phyloP scores from a whole-genome alignment of 176 grass and related monocot species.

The Thinopyrum elongatum region DNA sequence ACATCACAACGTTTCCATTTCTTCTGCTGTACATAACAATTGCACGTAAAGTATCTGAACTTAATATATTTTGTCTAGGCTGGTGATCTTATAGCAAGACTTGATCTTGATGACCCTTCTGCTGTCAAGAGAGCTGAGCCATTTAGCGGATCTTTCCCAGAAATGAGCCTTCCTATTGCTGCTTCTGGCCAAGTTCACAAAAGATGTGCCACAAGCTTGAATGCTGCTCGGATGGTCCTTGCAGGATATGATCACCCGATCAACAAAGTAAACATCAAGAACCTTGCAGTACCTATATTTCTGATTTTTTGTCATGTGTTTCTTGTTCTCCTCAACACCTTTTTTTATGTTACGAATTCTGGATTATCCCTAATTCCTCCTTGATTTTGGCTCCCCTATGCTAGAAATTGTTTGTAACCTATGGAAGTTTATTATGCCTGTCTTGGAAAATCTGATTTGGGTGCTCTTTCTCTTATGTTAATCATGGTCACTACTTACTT shows the following conservation, averaged over 20 bases:
- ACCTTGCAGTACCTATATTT: background rate
- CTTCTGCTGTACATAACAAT: conserved; percentile 15
- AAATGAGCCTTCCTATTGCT: conserved; percentile 61
- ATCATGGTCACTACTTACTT: background rate
- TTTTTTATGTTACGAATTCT: background rate
- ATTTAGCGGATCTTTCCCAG: conserved; percentile 69
- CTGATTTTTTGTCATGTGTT: background rate
- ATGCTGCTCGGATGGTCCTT: conserved; percentile 88
- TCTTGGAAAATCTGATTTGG: background rate
- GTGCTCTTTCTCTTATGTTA: background rate
- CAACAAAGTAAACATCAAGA: conserved; percentile 49
- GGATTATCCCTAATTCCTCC: background rate
- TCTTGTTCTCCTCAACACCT: background rate
- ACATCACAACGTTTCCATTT: background rate
- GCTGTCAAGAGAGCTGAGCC: conserved; percentile 92
- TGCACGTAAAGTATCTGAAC: conserved; percentile 12
- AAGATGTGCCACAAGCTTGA: conserved; percentile 74
- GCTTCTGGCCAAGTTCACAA: conserved; percentile 85
- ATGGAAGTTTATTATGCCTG: background rate
- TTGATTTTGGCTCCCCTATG: background rate
- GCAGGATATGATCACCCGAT: conserved; percentile 90
- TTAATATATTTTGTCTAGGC: conserved; percentile 46
- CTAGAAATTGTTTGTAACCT: background rate
- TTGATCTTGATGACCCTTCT: conserved; percentile 94
- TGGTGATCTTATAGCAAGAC: conserved; percentile 90